These are phyloP conservation scores for Klebsormidium nitens DNA, from an alignment of 139 green algal species.

Conservation along the genomic window DNA sequence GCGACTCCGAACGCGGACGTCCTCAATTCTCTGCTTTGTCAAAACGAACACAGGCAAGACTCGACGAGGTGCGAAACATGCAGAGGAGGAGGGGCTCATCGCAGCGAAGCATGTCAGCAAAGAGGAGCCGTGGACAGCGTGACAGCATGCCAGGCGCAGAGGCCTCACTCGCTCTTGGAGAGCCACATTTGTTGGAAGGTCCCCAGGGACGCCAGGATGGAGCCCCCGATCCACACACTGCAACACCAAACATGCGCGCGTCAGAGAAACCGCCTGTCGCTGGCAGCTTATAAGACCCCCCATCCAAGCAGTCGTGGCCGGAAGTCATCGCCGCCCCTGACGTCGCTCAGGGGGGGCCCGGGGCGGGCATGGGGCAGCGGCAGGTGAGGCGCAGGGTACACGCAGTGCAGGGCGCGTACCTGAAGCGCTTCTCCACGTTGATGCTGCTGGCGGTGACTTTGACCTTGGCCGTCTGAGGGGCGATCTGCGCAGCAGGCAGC, in stretches of 20 bases:
- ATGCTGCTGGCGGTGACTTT: conserved; percentile 23
- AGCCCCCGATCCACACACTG: conserved; percentile 60
- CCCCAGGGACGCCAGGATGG: conserved; percentile 86
- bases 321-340: too few relatives aligned
- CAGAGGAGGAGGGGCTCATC: not conserved
- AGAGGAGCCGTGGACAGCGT: not conserved
- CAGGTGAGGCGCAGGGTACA: conserved; percentile 78
- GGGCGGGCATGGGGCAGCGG: too few relatives aligned
- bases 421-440: conserved; percentile 17
- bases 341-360: too few relatives aligned
- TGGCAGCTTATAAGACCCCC: too few relatives aligned
- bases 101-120: not conserved
- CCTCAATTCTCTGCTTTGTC: too few relatives aligned
- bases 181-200: conserved; percentile 98
- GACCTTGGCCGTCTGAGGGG: conserved; percentile 12
- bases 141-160: not conserved
- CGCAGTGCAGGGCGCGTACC: conserved; percentile 3
- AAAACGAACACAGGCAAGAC: not conserved
- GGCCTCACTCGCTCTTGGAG: conserved; percentile 68
- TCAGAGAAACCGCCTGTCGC: too few relatives aligned
- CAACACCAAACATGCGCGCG: too few relatives aligned
- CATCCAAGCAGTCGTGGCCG: too few relatives aligned
- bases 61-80: not conserved
- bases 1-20: too few relatives aligned
- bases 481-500: too few relatives aligned